Conservation (phyloP, 805 yeast genomes). For the Kuraishia ogatae region DNA sequence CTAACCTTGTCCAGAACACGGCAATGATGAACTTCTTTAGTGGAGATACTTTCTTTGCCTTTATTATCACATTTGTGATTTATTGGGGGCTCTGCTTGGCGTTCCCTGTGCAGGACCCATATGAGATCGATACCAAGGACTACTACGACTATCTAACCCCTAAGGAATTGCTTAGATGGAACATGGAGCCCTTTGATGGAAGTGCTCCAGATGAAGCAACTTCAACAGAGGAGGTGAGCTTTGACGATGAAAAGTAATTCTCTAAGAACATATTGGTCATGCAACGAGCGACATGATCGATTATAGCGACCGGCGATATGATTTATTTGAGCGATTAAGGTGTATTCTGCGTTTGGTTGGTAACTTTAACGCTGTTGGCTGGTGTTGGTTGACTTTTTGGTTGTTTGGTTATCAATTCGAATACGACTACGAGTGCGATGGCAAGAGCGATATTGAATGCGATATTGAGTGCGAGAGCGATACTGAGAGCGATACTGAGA, state of each 20-base stretch:
- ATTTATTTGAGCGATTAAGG: too few species aligned
- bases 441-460: background rate
- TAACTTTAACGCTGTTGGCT: too few species aligned
- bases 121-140: constrained; percentile 25
- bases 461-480: background rate
- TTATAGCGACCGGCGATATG: too few species aligned
- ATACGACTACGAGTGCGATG: background rate
- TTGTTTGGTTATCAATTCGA: background rate
- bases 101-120: constrained; percentile 27
- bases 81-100: constrained; percentile 24
- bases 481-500: background rate
- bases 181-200: background rate
- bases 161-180: constrained; percentile 11
- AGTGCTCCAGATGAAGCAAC: background rate
- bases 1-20: constrained; percentile 19
- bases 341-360: too few species aligned
- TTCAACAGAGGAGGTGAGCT: background rate
- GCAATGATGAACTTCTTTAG: constrained; percentile 35
- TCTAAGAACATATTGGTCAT: too few species aligned
- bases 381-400: too few species aligned
- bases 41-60: constrained; percentile 35
- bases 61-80: constrained; percentile 26
- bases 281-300: background rate
- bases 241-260: background rate
- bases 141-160: constrained; percentile 20